These are phyloP conservation scores for Cyanophora paradoxa DNA, from an alignment of 78 protist genomes.

Conservation along the genomic window DNA sequence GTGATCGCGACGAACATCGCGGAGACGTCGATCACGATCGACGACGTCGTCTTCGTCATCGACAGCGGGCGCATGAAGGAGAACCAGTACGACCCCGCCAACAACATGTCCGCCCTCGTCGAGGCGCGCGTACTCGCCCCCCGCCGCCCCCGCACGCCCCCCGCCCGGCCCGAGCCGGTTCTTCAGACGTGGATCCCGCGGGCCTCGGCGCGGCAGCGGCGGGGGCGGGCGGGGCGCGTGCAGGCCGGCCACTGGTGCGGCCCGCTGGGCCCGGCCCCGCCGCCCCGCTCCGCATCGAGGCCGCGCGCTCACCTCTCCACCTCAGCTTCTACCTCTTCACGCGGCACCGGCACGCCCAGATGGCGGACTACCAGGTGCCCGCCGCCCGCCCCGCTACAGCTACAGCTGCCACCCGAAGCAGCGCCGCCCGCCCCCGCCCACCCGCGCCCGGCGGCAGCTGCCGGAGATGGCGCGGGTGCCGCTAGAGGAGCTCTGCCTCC, in stretches of 20 bases:
- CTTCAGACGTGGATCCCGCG: background rate
- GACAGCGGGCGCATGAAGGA: slow-evolving; percentile 88
- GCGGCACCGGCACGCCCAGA: background rate
- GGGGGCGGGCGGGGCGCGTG: slow-evolving; percentile 92
- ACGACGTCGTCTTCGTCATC: slow-evolving; percentile 82
- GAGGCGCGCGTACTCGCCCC: slow-evolving; percentile 44
- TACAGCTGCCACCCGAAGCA: background rate
- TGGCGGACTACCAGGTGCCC: slow-evolving; percentile 36
- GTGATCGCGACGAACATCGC: slow-evolving; percentile 79
- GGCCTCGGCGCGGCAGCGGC: slow-evolving; percentile 81
- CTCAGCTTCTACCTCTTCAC: slow-evolving; percentile 24
- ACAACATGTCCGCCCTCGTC: slow-evolving; percentile 41
- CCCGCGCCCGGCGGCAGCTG: background rate
- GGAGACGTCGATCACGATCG: slow-evolving; percentile 23
- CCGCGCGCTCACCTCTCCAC: background rate
- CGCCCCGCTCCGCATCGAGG: background rate
- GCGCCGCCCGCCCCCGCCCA: background rate
- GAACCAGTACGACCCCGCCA: slow-evolving; percentile 46
- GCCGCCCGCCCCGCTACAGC: background rate
- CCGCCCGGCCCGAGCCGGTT: background rate
- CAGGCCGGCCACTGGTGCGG: slow-evolving; percentile 60
- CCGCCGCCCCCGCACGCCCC: background rate
- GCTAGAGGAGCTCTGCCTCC: slow-evolving; percentile 68
- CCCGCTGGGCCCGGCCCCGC: background rate
- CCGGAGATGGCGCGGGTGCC: slow-evolving; percentile 82